Evolutionary conservation across 768 basidiomycete genomes (phyloP).

Genomic region (Pulveroboletus sp.): DNA sequence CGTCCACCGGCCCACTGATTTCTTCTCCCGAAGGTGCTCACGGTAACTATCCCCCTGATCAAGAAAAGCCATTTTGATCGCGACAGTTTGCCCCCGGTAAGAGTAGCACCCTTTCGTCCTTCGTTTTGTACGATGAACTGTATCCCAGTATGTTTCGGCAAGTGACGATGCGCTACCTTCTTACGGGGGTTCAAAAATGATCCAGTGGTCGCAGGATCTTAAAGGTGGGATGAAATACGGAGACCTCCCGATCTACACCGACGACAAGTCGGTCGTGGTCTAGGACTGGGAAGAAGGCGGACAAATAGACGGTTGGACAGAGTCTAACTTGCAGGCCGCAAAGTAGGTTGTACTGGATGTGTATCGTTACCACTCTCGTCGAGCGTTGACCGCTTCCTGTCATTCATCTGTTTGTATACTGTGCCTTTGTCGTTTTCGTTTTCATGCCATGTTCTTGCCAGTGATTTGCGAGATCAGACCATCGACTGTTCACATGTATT

Average conservation of each 20-base stretch:
- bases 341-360: neutral
- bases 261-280: conserved; percentile 27
- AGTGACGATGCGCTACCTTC: conserved; percentile 33
- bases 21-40: conserved; percentile 31
- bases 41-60: conserved; percentile 34
- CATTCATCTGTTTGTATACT: neutral
- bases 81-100: conserved; percentile 42
- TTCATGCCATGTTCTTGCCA: neutral
- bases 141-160: conserved; percentile 36
- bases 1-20: neutral
- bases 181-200: conserved; percentile 26
- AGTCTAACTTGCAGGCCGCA: neutral
- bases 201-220: conserved; percentile 24
- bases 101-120: neutral
- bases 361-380: conserved; percentile 9
- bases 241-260: conserved; percentile 41
- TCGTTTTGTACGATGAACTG: neutral
- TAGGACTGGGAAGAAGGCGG: neutral
- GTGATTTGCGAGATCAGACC: neutral
- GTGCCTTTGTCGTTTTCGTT: neutral
- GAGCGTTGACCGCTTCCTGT: conserved; percentile 17
- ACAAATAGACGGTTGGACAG: conserved; percentile 1
- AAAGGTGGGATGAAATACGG: conserved; percentile 30
- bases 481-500: neutral
- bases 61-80: conserved; percentile 36